Base-by-base conservation (phyloP, 495 filamentous ascomycete genomes). In the Penicillium maclennaniae region DNA sequence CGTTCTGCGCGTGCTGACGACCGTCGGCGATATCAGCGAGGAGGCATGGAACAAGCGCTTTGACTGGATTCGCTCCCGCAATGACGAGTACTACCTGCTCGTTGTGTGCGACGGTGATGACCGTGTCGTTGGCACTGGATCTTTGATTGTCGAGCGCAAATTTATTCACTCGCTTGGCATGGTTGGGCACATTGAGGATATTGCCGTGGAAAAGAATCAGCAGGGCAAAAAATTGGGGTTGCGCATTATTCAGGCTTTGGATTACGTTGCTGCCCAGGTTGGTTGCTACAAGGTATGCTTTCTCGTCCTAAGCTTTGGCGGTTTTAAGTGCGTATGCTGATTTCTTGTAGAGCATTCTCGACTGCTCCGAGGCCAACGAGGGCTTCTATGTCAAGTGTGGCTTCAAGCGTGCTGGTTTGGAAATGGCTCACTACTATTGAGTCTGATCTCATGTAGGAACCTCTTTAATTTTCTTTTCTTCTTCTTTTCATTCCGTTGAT, bases 321-420 rank as follows among this genome's bases (percentile, higher is more conserved):
- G 34, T n/a, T 31, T 47, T 6, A 16, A 15, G 12, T 34, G 31
- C 40, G 19, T 12, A 43, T 49, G 43, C 40, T 61, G 39, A 56
- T 34, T 40, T 23, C 47, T 28, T 56, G 26, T 47, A 84, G 83
- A 81, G 76, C 23, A 89, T 90, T 48, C 77, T 90, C 25, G 87
- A 90, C 56, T 90, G 87, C 67, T 86, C 82, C 8, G 86, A 89
- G 65, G 73, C 87, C 59, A 98, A 98, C 69, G 91, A 96, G 73
- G 93, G 91, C 15, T 98, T 98, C 77, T 98, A 98, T 69, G 83
- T 96, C 59, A 98, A 98, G 81, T 98, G 93, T 68, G 95, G 92
- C 40, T 97, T 95, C 70, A 88, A 89, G 72, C 77, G 91, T 43
- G 95, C 91, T 21, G 93, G 93, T 8, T 71, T 97, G 47, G 90